Evolutionary conservation across 331 rosid genomes (phyloP).

Genomic region (Acacia pycnantha): DNA sequence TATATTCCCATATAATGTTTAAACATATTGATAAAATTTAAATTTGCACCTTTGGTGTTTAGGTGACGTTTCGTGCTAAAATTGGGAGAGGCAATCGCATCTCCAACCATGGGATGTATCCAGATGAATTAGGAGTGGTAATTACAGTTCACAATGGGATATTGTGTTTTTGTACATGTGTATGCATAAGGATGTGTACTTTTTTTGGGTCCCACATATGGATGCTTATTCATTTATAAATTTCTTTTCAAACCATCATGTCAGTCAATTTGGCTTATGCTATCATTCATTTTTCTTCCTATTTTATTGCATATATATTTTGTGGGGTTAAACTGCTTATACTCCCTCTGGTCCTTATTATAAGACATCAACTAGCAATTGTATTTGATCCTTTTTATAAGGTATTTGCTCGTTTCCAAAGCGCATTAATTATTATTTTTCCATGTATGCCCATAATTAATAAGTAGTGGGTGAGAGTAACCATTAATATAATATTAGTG

Average conservation of each 20-base stretch:
- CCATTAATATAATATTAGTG: too few species aligned
- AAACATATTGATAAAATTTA: background rate
- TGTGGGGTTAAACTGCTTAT: background rate
- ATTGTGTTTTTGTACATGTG: background rate
- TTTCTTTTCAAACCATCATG: slow-evolving; percentile 16
- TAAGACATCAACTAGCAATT: too few species aligned
- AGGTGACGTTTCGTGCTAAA: slow-evolving; percentile 98
- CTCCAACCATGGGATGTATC: slow-evolving; percentile 81
- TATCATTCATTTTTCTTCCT: background rate
- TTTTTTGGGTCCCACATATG: background rate
- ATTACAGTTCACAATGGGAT: slow-evolving; percentile 17
- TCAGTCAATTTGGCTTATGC: background rate
- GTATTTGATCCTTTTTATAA: too few species aligned
- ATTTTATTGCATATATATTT: background rate
- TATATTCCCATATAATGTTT: slow-evolving; percentile 2
- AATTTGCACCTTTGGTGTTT: slow-evolving; percentile 12
- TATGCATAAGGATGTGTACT: background rate
- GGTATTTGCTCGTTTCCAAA: too few species aligned
- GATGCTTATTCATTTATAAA: slow-evolving; percentile 12
- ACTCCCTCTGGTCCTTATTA: too few species aligned
- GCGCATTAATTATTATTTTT: too few species aligned
- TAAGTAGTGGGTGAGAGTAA: too few species aligned
- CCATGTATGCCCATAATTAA: too few species aligned
- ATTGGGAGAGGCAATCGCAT: slow-evolving; percentile 72
- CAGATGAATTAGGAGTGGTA: slow-evolving; percentile 99